A percentile compares a stretch with the other conserved stretches of the same genome.
phyloP scores from a whole-genome alignment of 768 basidiomycete genomes.

The Phaffia australis region DNA sequence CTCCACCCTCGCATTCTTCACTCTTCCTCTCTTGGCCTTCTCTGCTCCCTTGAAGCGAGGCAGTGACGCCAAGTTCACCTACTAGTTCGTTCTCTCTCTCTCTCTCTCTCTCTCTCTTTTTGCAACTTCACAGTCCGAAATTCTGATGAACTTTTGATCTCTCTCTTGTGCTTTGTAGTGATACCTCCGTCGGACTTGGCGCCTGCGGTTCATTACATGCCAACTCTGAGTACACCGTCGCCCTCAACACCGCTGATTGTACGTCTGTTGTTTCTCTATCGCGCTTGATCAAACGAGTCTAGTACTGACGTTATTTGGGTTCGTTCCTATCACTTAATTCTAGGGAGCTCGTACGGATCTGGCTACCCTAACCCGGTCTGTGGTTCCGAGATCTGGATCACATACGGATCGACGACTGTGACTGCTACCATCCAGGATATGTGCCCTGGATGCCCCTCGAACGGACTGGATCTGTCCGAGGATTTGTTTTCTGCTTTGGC shows the following conservation, averaged over 20 bases:
- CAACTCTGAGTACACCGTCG: slow-evolving; percentile 26
- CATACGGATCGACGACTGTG: slow-evolving; percentile 22
- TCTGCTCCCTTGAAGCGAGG: too few species aligned
- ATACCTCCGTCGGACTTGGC: slow-evolving; percentile 18
- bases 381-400: slow-evolving; percentile 17
- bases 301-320: not conserved
- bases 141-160: too few species aligned
- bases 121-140: too few species aligned
- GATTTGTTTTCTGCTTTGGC: slow-evolving; percentile 47
- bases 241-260: slow-evolving; percentile 17
- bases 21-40: too few species aligned
- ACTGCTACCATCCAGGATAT: not conserved
- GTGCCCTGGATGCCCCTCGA: slow-evolving; percentile 48
- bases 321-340: not conserved
- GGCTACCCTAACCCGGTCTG: slow-evolving; percentile 17
- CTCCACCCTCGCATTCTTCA: too few species aligned
- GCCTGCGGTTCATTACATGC: slow-evolving; percentile 18
- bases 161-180: too few species aligned
- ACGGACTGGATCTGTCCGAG: slow-evolving; percentile 57
- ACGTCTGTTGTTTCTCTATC: not conserved
- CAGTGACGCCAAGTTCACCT: too few species aligned
- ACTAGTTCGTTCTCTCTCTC: too few species aligned
- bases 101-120: too few species aligned
- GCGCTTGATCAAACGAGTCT: not conserved
- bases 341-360: slow-evolving; percentile 9